These are phyloP conservation scores for Echium plantagineum DNA, from an alignment of 257 asterid species.

Conservation along the genomic window DNA sequence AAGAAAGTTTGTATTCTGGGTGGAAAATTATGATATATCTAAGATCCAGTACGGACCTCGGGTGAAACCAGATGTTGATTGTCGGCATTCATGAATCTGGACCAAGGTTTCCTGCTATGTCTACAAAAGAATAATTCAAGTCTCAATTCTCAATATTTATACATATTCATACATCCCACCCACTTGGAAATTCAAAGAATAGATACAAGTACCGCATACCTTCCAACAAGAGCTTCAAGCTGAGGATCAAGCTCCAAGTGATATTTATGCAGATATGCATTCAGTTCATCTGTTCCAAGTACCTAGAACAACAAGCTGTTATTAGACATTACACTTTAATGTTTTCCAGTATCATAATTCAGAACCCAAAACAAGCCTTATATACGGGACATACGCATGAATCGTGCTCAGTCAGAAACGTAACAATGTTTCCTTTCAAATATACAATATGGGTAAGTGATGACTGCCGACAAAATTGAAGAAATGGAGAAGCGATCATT, in stretches of 20 bases:
- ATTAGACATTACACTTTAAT: neutral
- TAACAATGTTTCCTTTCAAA: neutral
- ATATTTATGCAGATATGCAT: slow-evolving; percentile 80
- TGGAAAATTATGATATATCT: neutral
- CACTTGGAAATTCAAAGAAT: neutral
- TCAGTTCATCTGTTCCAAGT: slow-evolving; percentile 92
- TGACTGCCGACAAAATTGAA: neutral
- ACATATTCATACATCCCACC: neutral
- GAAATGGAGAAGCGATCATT: too few relatives aligned
- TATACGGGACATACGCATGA: neutral
- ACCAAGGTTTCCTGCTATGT: slow-evolving; percentile 92
- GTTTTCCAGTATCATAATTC: neutral
- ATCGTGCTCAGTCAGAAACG: neutral
- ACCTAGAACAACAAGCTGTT: slow-evolving; percentile 36
- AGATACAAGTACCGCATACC: slow-evolving; percentile 29
- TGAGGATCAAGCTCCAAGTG: slow-evolving; percentile 82
- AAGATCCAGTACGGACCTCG: slow-evolving; percentile 38
- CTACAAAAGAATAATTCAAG: slow-evolving; percentile 24
- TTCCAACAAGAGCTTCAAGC: slow-evolving; percentile 87
- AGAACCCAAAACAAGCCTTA: neutral
- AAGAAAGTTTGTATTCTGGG: neutral
- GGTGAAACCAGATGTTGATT: slow-evolving; percentile 87
- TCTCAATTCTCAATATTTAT: neutral
- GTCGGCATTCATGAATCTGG: slow-evolving; percentile 69
- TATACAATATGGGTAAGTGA: neutral